Base-by-base conservation (phyloP, 1,284 basidiomycete genomes). In the Apiotrichum sp. region DNA sequence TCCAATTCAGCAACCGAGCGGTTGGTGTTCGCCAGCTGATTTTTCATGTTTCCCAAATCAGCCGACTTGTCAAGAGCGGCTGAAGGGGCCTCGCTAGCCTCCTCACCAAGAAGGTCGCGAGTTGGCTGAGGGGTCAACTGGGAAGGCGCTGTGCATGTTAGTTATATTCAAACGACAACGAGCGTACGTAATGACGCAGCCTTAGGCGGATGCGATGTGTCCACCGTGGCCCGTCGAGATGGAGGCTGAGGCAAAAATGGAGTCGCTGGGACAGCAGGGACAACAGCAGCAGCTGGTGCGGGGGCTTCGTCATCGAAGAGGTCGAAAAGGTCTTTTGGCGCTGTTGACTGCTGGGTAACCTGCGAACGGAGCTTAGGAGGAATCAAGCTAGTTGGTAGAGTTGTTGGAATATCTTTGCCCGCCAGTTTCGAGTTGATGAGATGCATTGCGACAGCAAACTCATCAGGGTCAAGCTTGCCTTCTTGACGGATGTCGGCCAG, bases 401-500 rank as follows among this genome's bases (percentile, higher is more conserved):
- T 75, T 0, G 79, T 60, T 0, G 96, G 96, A 31, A 95, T 75
- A 1, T 89, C 86, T 61, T 84, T 85, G n/a, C 95, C 95, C 1
- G 84, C 81, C 2, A 98, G 78, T 72, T 87, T 92, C 65, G 83
- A 82, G 73, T 92, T 89, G 69, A 99, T 98, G 47, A 99, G 82
- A 75, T 95, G 84, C 86, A 97, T 87, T 3, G 93, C 96, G 43
- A 98, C 87, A 3, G 96, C 95, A 74, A 99, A 98, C 33, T 93
- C 91, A 58, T 98, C 95, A 52, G 86, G 83, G 29, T 86, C 91
- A 42, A 99, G 81, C 48, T 82, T 83, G 4, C 96, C 96, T 62
- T 93, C 87, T 62, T 89, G 88, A 52, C 88, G 85, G 40, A 98
- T 82, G 70, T 98, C 96, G 31, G 93, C 82, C 14, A 99, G 83